These are phyloP conservation scores for Pholiota adiposa DNA, from an alignment of 1,284 basidiomycete genomes.

Conservation along the genomic window DNA sequence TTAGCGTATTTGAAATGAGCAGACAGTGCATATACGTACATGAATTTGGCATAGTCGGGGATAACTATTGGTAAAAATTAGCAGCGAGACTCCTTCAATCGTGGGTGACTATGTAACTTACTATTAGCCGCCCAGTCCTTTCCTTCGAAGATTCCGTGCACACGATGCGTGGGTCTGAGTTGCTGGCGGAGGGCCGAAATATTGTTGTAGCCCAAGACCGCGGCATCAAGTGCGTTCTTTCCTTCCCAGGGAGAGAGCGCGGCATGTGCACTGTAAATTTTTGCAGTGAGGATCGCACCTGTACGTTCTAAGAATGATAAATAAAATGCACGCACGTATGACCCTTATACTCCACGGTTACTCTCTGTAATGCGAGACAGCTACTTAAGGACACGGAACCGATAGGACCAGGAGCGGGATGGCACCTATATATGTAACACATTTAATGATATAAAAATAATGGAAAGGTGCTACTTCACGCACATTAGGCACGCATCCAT, in stretches of 20 bases:
- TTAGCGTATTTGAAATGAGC: neutral
- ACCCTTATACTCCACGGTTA: constrained; percentile 58
- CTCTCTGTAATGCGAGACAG: constrained; percentile 53
- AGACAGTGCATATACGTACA: constrained; percentile 35
- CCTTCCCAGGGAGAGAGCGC: constrained; percentile 77
- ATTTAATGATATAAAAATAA: neutral
- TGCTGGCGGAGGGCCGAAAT: constrained; percentile 78
- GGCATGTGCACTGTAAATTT: constrained; percentile 60
- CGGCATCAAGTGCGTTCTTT: constrained; percentile 77
- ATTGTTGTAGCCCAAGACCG: constrained; percentile 72
- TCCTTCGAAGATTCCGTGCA: constrained; percentile 69
- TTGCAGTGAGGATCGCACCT: neutral
- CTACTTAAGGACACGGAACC: constrained; percentile 56
- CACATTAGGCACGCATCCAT: constrained; percentile 75
- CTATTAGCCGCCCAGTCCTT: constrained; percentile 67
- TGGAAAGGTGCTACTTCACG: constrained; percentile 23
- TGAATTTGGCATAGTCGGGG: constrained; percentile 75
- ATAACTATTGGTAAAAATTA: constrained; percentile 57
- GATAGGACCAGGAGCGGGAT: constrained; percentile 63
- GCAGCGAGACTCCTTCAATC: neutral
- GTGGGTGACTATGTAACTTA: constrained; percentile 28
- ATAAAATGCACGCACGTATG: constrained; percentile 50
- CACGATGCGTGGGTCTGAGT: constrained; percentile 60
- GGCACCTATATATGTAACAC: constrained; percentile 50
- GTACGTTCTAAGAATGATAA: neutral